A percentile compares a stretch with the other conserved stretches of the same genome.
Conservation (phyloP, 805 yeast genomes). For the Henningerozyma blattae region DNA sequence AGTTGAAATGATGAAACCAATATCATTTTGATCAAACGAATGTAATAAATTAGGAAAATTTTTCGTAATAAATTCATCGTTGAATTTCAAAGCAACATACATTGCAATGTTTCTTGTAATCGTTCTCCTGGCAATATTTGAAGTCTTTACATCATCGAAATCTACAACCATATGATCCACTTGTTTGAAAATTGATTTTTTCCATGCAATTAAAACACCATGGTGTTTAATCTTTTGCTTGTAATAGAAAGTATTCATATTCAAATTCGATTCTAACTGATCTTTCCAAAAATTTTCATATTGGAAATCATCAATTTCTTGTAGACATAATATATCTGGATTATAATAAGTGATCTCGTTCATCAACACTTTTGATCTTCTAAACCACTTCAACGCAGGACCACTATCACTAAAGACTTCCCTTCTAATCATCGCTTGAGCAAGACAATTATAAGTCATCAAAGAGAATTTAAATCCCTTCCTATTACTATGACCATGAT, state of each 20-base stretch:
- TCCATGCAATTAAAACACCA: constrained; percentile 66
- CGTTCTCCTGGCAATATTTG: constrained; percentile 38
- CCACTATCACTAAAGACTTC: constrained; percentile 71
- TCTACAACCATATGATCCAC: constrained; percentile 36
- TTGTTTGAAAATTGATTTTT: constrained; percentile 30
- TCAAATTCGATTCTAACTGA: constrained; percentile 34
- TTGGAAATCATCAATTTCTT: constrained; percentile 70
- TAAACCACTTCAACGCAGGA: constrained; percentile 63
- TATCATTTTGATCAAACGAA: constrained; percentile 9
- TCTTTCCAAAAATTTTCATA: constrained; percentile 51
- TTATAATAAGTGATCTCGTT: constrained; percentile 54
- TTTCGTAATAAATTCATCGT: constrained; percentile 6
- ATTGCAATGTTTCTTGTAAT: constrained; percentile 62
- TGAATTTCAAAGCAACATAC: constrained; percentile 41
- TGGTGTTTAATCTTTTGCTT: constrained; percentile 57
- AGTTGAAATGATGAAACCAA: constrained; percentile 63
- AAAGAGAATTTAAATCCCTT: constrained; percentile 30
- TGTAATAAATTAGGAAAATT: too few species aligned
- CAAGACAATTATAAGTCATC: constrained; percentile 72
- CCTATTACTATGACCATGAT: constrained; percentile 5
- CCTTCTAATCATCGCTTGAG: constrained; percentile 74
- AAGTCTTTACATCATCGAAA: constrained; percentile 44
- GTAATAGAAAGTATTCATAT: constrained; percentile 41
- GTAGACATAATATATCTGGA: constrained; percentile 68
- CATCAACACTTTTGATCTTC: constrained; percentile 50